Evolutionary conservation across 768 basidiomycete species (phyloP).

Genomic region (Exidia glandulosa): DNA sequence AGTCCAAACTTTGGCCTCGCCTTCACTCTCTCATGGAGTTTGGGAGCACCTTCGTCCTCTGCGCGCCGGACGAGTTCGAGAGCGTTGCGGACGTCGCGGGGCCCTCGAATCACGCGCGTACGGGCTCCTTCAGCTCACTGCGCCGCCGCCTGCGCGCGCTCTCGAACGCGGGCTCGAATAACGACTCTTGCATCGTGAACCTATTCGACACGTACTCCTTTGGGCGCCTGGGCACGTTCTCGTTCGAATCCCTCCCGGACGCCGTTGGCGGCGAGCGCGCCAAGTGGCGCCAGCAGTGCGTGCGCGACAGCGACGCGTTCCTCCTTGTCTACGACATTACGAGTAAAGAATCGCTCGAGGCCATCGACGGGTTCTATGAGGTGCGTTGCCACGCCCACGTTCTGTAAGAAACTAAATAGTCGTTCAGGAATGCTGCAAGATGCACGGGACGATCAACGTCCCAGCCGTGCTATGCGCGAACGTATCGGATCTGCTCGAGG

Average conservation of each 20-base stretch:
- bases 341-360: neutral
- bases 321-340: neutral
- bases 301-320: neutral
- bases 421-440: neutral
- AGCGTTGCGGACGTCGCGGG: neutral
- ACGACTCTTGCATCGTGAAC: neutral
- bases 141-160: neutral
- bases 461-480: neutral
- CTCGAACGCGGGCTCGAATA: neutral
- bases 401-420: neutral
- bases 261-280: neutral
- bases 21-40: neutral
- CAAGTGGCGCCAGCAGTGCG: neutral
- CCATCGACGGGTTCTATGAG: neutral
- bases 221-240: no score
- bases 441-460: neutral
- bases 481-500: neutral
- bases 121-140: neutral
- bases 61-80: neutral
- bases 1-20: neutral
- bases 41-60: neutral
- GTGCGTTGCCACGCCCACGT: neutral
- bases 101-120: no score
- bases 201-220: neutral
- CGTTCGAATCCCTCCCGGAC: neutral